These are phyloP conservation scores for Plasmodium chabaudi DNA, from an alignment of 169 alveolate genomes.

Conservation along the genomic window DNA sequence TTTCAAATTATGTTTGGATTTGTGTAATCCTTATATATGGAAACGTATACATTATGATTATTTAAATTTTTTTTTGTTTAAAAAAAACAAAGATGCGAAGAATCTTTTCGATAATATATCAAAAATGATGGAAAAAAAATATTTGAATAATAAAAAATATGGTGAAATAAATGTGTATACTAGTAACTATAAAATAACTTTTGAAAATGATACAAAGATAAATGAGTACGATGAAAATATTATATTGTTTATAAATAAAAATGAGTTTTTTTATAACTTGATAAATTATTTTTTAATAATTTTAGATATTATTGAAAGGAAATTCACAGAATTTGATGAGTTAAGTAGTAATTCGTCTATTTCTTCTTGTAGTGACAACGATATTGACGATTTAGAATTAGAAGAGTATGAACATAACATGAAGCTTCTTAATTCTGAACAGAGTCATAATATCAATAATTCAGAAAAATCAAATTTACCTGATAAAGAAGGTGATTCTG, in stretches of 20 bases:
- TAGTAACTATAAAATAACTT: slow-evolving; percentile 10
- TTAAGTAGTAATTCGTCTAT: slow-evolving; percentile 8
- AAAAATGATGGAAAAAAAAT: slow-evolving; percentile 51
- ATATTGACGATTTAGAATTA: slow-evolving; percentile 8
- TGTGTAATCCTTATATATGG: slow-evolving; percentile 75
- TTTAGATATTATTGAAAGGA: slow-evolving; percentile 42
- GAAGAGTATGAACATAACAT: slow-evolving; percentile 22
- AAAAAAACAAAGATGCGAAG: slow-evolving; percentile 63
- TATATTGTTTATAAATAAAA: slow-evolving; percentile 58
- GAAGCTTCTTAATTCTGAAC: slow-evolving; percentile 2
- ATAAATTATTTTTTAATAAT: slow-evolving; percentile 72
- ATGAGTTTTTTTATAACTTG: slow-evolving; percentile 59
- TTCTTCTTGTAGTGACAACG: slow-evolving; percentile 34
- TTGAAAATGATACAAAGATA: not conserved
- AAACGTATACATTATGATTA: slow-evolving; percentile 33
- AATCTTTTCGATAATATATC: slow-evolving; percentile 30
- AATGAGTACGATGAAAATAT: slow-evolving; percentile 36
- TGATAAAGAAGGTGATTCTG: not conserved
- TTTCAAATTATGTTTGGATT: slow-evolving; percentile 54
- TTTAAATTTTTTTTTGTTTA: slow-evolving; percentile 51
- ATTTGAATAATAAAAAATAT: slow-evolving; percentile 38
- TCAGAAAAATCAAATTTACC: not conserved
- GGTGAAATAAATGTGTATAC: slow-evolving; percentile 26
- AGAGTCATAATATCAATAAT: not conserved
- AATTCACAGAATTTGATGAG: not conserved